phyloP scores from a whole-genome alignment of 1,284 basidiomycete species.

The Fistulinella staudtii region DNA sequence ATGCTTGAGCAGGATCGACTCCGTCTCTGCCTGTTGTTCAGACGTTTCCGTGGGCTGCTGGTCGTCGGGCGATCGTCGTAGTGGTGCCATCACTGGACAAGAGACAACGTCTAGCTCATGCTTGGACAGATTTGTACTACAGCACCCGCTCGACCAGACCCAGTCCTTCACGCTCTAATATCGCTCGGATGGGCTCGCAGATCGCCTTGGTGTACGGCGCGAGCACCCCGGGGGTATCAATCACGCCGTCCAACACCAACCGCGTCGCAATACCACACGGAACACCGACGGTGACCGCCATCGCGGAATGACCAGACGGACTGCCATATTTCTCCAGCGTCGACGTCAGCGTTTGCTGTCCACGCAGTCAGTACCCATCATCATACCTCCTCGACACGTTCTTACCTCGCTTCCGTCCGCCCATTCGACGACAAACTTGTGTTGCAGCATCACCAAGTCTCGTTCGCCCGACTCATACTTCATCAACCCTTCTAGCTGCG shows the following conservation, averaged over 20 bases:
- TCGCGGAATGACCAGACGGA: constrained; percentile 84
- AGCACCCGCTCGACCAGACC: constrained; percentile 73
- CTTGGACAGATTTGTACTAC: too few species aligned
- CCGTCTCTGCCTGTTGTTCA: constrained; percentile 61
- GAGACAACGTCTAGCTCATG: too few species aligned
- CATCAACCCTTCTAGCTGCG: constrained; percentile 88
- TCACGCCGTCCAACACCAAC: constrained; percentile 73
- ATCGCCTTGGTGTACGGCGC: constrained; percentile 88
- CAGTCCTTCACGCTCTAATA: constrained; percentile 81
- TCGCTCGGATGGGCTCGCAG: constrained; percentile 75
- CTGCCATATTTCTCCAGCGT: constrained; percentile 92
- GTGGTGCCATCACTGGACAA: constrained; percentile 18
- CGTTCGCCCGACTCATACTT: constrained; percentile 88
- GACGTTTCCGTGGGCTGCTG: constrained; percentile 64
- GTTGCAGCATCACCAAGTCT: constrained; percentile 96
- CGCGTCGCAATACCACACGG: constrained; percentile 94
- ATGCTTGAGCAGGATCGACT: constrained; percentile 54
- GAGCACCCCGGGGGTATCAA: constrained; percentile 79
- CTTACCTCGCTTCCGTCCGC: constrained; percentile 72
- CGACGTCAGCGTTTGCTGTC: constrained; percentile 82
- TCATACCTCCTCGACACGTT: constrained; percentile 7
- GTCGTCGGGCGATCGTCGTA: constrained; percentile 47
- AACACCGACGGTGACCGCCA: constrained; percentile 89
- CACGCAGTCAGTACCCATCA: constrained; percentile 8
- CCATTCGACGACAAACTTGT: constrained; percentile 92